Evolutionary conservation across 106 monocot genomes (phyloP).

Genomic region (Allium fistulosum): DNA sequence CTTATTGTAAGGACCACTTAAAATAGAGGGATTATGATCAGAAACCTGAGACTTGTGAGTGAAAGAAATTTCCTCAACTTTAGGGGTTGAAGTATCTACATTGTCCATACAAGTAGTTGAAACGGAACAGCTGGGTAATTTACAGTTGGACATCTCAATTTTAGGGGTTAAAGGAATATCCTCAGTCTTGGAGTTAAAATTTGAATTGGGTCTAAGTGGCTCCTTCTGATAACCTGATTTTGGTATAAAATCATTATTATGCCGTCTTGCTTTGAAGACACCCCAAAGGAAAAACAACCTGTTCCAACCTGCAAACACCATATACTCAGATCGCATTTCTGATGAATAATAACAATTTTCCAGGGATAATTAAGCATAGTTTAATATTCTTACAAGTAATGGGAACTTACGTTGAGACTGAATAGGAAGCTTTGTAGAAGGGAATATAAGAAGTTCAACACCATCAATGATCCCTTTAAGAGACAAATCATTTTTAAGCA

Average conservation of each 20-base stretch:
- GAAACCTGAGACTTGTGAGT: background rate
- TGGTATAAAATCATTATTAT: constrained; percentile 3
- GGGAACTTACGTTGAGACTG: constrained; percentile 63
- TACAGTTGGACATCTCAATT: background rate
- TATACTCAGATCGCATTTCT: background rate
- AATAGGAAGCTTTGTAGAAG: constrained; percentile 59
- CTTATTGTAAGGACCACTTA: background rate
- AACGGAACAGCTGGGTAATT: constrained; percentile 7
- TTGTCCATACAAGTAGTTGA: constrained; percentile 1
- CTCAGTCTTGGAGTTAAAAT: constrained; percentile 4
- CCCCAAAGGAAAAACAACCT: constrained; percentile 85
- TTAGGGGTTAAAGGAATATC: constrained; percentile 4
- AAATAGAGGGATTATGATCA: constrained; percentile 1
- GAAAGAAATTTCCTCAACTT: constrained; percentile 7
- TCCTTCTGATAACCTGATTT: constrained; percentile 4
- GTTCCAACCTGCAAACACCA: constrained; percentile 73
- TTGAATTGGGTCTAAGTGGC: constrained; percentile 8
- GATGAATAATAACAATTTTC: background rate
- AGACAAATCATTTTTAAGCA: constrained; percentile 61
- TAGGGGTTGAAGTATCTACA: background rate
- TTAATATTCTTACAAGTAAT: background rate
- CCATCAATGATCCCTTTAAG: constrained; percentile 57
- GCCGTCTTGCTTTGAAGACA: constrained; percentile 37
- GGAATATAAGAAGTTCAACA: constrained; percentile 76
- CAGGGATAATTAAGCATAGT: background rate